Evolutionary conservation across 1,284 basidiomycete species (phyloP).

Genomic region (Athelia psychrophila): DNA sequence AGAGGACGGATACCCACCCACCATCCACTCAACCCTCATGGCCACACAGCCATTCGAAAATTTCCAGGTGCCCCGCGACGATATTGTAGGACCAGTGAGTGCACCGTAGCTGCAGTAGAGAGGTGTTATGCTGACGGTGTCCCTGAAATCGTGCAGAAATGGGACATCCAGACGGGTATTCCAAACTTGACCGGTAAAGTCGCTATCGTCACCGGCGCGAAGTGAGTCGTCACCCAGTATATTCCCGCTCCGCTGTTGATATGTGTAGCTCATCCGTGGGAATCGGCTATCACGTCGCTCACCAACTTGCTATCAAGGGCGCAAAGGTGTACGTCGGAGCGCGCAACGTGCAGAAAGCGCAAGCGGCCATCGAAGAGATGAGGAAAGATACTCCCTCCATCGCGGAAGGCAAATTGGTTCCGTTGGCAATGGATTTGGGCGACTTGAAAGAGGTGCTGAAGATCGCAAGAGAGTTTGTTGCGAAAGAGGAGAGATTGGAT

Average conservation of each 20-base stretch:
- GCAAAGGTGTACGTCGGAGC: slow-evolving; percentile 20
- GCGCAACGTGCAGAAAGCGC: slow-evolving; percentile 10
- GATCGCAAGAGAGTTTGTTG: not conserved
- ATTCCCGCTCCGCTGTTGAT: not conserved
- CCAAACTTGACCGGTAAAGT: not conserved
- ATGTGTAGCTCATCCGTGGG: slow-evolving; percentile 4
- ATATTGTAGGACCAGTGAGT: too few species aligned
- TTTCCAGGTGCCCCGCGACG: too few species aligned
- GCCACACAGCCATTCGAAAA: too few species aligned
- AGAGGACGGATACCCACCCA: too few species aligned
- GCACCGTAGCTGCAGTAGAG: too few species aligned
- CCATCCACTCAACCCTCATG: too few species aligned
- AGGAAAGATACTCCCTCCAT: slow-evolving; percentile 1
- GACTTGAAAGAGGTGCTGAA: slow-evolving; percentile 12
- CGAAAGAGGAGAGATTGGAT: not conserved
- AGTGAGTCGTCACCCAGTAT: not conserved
- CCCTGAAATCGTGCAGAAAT: not conserved
- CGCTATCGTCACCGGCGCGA: not conserved
- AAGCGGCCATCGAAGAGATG: slow-evolving; percentile 6
- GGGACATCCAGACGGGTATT: not conserved
- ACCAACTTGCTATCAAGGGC: slow-evolving; percentile 17
- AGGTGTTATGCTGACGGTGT: too few species aligned
- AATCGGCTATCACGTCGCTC: slow-evolving; percentile 15
- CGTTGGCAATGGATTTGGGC: slow-evolving; percentile 18
- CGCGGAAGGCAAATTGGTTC: slow-evolving; percentile 11